These are phyloP conservation scores for Scutellaria minor DNA, from an alignment of 257 asterid genomes.

Conservation along the genomic window DNA sequence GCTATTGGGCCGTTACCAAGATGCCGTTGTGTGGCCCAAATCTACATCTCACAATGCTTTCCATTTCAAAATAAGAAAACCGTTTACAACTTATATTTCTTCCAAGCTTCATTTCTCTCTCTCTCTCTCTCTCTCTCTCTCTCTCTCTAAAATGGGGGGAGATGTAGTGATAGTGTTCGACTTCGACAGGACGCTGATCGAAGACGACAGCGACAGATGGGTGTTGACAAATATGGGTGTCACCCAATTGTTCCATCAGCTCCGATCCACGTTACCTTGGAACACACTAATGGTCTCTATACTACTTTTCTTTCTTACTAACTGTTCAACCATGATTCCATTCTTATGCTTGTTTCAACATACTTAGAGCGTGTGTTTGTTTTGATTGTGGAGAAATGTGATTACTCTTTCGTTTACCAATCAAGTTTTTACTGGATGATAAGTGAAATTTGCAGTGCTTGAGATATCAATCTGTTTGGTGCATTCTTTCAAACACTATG, in stretches of 20 bases:
- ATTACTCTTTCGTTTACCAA: background rate
- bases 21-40: too few species aligned
- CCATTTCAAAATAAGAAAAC: too few species aligned
- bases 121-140: background rate
- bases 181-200: slow-evolving; percentile 77
- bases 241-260: slow-evolving; percentile 58
- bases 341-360: background rate
- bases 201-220: slow-evolving; percentile 86
- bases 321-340: background rate
- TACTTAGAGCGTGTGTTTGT: background rate
- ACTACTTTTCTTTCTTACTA: background rate
- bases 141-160: slow-evolving; percentile 40
- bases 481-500: too few species aligned
- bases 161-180: slow-evolving; percentile 60
- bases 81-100: too few species aligned
- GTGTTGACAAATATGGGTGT: slow-evolving; percentile 67
- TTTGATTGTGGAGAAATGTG: background rate
- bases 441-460: too few species aligned
- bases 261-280: slow-evolving; percentile 76
- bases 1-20: too few species aligned
- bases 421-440: too few species aligned
- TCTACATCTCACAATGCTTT: too few species aligned
- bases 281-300: slow-evolving; percentile 72
- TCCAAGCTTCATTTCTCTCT: background rate
- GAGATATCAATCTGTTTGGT: too few species aligned